Conservation (phyloP, 306 rosid species). For the Prunus salicina region DNA sequence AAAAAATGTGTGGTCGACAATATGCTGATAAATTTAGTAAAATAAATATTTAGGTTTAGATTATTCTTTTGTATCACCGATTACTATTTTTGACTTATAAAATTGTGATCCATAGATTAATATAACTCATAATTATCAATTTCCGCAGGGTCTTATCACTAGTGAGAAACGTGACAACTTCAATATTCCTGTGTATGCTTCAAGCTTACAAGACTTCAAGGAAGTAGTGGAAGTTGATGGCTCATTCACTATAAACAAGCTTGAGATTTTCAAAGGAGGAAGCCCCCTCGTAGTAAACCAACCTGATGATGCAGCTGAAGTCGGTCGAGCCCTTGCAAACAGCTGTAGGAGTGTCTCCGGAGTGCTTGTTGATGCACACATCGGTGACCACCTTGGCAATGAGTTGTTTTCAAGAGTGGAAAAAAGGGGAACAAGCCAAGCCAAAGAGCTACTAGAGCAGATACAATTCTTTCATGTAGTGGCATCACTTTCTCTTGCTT, state of each 20-base stretch:
- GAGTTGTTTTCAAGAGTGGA: conserved; percentile 69
- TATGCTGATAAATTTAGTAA: too few species aligned
- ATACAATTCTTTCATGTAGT: conserved; percentile 89
- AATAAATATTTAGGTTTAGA: too few species aligned
- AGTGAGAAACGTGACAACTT: conserved; percentile 72
- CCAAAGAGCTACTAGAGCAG: conserved; percentile 67
- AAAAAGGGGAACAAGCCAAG: conserved; percentile 54
- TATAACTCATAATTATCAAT: too few species aligned
- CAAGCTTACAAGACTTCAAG: conserved; percentile 84
- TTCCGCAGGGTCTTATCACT: conserved; percentile 60
- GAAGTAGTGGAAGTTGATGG: conserved; percentile 85
- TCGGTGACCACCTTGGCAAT: conserved; percentile 71
- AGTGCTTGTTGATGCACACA: conserved; percentile 89
- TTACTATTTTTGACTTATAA: too few species aligned
- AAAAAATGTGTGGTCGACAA: too few species aligned
- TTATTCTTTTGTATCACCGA: too few species aligned
- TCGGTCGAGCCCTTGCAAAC: conserved; percentile 70
- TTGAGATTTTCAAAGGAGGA: conserved; percentile 89
- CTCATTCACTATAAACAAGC: conserved; percentile 76
- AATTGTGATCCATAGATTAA: too few species aligned
- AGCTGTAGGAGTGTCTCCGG: conserved; percentile 79
- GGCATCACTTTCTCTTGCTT: conserved; percentile 75
- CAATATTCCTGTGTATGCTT: conserved; percentile 86
- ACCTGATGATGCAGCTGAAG: conserved; percentile 65
- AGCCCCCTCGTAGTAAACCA: conserved; percentile 80